A percentile compares a stretch with the other conserved stretches of the same genome.
Conservation (phyloP, 2,329 filamentous ascomycete genomes). For the Fusarium dimerum region DNA sequence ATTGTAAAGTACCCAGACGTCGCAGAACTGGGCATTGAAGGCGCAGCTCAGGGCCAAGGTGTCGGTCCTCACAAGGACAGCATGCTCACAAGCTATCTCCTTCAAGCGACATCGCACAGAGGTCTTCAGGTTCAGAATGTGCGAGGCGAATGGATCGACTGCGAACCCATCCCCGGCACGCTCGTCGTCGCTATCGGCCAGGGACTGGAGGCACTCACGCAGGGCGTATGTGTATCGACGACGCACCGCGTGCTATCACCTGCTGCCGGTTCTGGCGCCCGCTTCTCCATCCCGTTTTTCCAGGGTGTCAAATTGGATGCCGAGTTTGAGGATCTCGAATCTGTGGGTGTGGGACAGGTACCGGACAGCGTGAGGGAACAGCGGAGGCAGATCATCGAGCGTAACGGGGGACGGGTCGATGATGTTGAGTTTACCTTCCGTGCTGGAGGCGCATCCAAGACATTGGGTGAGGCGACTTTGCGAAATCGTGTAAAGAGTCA, state of each 20-base stretch:
- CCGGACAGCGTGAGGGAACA: conserved; percentile 65
- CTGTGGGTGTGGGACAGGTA: conserved; percentile 55
- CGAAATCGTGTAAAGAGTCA: conserved; percentile 85
- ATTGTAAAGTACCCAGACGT: conserved; percentile 83
- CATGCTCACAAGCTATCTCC: conserved; percentile 79
- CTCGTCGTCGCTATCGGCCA: conserved; percentile 88
- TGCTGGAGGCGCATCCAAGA: conserved; percentile 64
- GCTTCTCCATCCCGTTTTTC: conserved; percentile 85
- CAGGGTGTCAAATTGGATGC: conserved; percentile 81
- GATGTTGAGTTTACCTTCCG: conserved; percentile 88
- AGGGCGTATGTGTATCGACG: conserved; percentile 78
- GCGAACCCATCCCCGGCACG: conserved; percentile 72
- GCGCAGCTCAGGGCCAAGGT: conserved; percentile 51
- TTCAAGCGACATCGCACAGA: conserved; percentile 75
- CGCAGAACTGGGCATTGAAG: conserved; percentile 53
- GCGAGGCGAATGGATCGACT: conserved; percentile 78
- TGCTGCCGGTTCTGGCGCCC: conserved; percentile 64
- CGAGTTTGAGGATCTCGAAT: conserved; percentile 74
- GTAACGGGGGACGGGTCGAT: conserved; percentile 60
- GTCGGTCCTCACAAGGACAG: conserved; percentile 84
- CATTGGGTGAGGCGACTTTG: conserved; percentile 79
- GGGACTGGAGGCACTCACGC: conserved; percentile 81
- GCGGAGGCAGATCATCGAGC: conserved; percentile 58
- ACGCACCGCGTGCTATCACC: conserved; percentile 84
- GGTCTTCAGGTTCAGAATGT: conserved; percentile 85